phyloP scores from a whole-genome alignment of 768 basidiomycete species.

The Lentinula detonsa region DNA sequence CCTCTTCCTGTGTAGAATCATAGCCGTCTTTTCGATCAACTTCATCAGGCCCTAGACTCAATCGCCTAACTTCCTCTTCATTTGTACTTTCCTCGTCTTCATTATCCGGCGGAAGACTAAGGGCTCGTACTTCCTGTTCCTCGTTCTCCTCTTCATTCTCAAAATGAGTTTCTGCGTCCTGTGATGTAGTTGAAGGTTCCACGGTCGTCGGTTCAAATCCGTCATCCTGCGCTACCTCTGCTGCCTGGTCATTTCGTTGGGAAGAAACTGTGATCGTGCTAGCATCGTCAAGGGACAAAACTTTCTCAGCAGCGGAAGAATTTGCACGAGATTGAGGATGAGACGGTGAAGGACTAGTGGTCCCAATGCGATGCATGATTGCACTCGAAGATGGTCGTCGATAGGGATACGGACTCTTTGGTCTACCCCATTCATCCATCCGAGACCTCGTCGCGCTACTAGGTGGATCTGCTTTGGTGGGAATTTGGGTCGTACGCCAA shows the following conservation, averaged over 20 bases:
- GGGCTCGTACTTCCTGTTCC: slow-evolving; percentile 3
- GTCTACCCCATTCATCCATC: slow-evolving; percentile 60
- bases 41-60: not conserved
- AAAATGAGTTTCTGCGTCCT: slow-evolving; percentile 5
- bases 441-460: slow-evolving; percentile 45
- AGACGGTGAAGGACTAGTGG: not conserved
- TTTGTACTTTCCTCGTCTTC: slow-evolving; percentile 12
- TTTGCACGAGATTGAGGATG: not conserved
- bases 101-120: not conserved
- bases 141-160: slow-evolving; percentile 12
- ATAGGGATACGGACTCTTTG: slow-evolving; percentile 60
- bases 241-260: not conserved
- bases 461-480: slow-evolving; percentile 62
- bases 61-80: slow-evolving; percentile 11
- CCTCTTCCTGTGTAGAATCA: not conserved
- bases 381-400: not conserved
- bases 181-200: not conserved
- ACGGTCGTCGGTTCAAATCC: not conserved
- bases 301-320: not conserved
- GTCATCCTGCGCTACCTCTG: not conserved
- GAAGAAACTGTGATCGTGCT: not conserved
- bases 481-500: slow-evolving; percentile 49
- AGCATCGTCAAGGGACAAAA: not conserved
- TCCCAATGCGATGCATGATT: not conserved
- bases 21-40: slow-evolving; percentile 17